Evolutionary conservation across 768 basidiomycete genomes (phyloP).

Genomic region (Rhodotorula sphaerocarpa): DNA sequence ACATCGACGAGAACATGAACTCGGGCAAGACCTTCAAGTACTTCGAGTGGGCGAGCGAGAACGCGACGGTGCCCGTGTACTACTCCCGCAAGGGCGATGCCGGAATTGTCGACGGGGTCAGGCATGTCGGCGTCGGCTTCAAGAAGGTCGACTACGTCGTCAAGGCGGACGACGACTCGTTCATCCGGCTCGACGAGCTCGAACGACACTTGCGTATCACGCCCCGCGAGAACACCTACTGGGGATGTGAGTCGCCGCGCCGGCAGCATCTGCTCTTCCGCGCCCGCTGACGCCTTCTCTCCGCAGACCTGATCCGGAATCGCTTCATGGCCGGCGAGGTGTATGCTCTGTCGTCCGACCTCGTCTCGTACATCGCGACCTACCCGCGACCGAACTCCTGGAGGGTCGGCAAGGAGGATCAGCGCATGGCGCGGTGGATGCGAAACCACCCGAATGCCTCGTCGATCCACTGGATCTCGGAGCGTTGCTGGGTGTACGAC

Average conservation of each 20-base stretch:
- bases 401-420: slow-evolving; percentile 80
- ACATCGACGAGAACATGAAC: slow-evolving; percentile 83
- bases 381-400: slow-evolving; percentile 60
- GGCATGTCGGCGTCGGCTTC: slow-evolving; percentile 52
- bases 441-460: slow-evolving; percentile 61
- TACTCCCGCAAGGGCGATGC: slow-evolving; percentile 13
- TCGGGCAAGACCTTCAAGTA: slow-evolving; percentile 82
- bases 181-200: slow-evolving; percentile 87
- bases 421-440: slow-evolving; percentile 90
- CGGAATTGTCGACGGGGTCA: slow-evolving; percentile 28
- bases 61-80: slow-evolving; percentile 68
- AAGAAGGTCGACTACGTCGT: slow-evolving; percentile 82
- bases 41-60: slow-evolving; percentile 84
- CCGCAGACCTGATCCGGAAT: slow-evolving; percentile 63
- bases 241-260: slow-evolving; percentile 41
- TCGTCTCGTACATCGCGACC: slow-evolving; percentile 77
- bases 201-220: slow-evolving; percentile 78
- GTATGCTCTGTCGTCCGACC: slow-evolving; percentile 78
- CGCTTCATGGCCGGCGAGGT: slow-evolving; percentile 92
- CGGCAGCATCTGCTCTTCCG: neutral
- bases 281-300: neutral
- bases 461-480: slow-evolving; percentile 78
- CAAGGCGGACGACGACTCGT: slow-evolving; percentile 92
- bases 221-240: slow-evolving; percentile 51
- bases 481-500: slow-evolving; percentile 96